These are phyloP conservation scores for Trichoderma koningiopsis DNA, from an alignment of 2,329 filamentous ascomycete genomes.

Conservation along the genomic window DNA sequence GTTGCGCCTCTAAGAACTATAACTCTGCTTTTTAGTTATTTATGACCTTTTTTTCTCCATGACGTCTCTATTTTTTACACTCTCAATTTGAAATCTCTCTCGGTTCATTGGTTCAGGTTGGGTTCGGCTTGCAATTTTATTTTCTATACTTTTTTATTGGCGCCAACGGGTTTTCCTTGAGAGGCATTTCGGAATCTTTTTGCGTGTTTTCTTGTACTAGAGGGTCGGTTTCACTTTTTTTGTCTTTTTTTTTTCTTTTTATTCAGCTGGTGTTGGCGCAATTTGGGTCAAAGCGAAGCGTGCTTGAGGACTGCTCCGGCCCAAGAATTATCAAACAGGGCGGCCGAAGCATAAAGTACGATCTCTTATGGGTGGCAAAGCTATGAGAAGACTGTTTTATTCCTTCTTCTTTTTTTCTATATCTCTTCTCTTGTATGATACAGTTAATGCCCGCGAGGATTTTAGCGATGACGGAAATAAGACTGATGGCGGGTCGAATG, in stretches of 20 bases:
- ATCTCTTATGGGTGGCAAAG: not conserved
- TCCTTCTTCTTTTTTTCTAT: not conserved
- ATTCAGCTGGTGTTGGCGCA: conserved; percentile 25
- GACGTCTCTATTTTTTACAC: not conserved
- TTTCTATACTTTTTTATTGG: conserved; percentile 8
- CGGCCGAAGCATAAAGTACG: conserved; percentile 23
- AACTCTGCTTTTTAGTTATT: conserved; percentile 10
- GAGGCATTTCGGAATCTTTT: conserved; percentile 12
- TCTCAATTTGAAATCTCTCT: conserved; percentile 8
- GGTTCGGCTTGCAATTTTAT: conserved; percentile 17
- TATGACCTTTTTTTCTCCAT: conserved; percentile 16
- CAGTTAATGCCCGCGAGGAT: conserved; percentile 21
- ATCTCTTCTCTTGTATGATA: conserved; percentile 23
- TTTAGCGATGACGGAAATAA: conserved; percentile 17
- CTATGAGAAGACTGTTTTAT: conserved; percentile 14
- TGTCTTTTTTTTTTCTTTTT: not conserved
- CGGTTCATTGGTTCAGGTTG: conserved; percentile 8
- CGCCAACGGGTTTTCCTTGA: conserved; percentile 1
- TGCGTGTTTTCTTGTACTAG: conserved; percentile 20
- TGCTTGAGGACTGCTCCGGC: conserved; percentile 26
- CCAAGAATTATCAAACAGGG: not conserved
- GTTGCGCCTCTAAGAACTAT: conserved; percentile 10
- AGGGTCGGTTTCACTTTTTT: not conserved
- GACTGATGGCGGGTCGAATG: conserved; percentile 5
- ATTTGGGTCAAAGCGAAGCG: conserved; percentile 5